Evolutionary conservation across 345 rosid species (phyloP).

Genomic region (Hypericum androsaemum): DNA sequence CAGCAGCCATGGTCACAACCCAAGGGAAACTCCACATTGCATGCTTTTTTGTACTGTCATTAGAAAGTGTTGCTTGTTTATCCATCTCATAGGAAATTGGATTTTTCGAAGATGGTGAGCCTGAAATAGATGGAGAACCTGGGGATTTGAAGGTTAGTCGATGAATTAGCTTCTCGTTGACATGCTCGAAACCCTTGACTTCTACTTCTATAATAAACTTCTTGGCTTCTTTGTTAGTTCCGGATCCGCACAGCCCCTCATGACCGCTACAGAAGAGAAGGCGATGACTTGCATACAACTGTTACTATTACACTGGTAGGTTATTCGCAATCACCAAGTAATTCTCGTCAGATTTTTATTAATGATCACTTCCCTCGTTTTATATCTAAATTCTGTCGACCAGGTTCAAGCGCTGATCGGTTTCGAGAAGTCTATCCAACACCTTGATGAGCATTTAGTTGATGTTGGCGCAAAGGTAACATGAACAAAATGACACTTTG

Average conservation of each 20-base stretch:
- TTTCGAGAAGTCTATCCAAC: constrained; percentile 82
- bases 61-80: background rate
- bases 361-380: background rate
- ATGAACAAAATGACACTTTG: background rate
- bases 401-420: constrained; percentile 98
- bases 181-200: background rate
- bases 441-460: constrained; percentile 84
- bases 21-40: too few species aligned
- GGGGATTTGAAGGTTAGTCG: constrained; percentile 82
- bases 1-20: too few species aligned
- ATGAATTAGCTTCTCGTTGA: background rate
- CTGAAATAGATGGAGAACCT: constrained; percentile 86
- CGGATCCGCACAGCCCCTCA: constrained; percentile 83
- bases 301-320: constrained; percentile 81
- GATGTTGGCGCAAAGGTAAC: constrained; percentile 76
- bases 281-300: constrained; percentile 72
- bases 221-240: constrained; percentile 42
- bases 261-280: constrained; percentile 70
- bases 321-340: background rate
- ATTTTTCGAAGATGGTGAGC: constrained; percentile 96
- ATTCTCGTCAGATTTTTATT: background rate
- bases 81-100: constrained; percentile 66
- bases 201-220: background rate
- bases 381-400: background rate
- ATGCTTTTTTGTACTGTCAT: background rate